Conservation (phyloP, 2,329 filamentous ascomycete genomes). For the Alternaria arbusti region DNA sequence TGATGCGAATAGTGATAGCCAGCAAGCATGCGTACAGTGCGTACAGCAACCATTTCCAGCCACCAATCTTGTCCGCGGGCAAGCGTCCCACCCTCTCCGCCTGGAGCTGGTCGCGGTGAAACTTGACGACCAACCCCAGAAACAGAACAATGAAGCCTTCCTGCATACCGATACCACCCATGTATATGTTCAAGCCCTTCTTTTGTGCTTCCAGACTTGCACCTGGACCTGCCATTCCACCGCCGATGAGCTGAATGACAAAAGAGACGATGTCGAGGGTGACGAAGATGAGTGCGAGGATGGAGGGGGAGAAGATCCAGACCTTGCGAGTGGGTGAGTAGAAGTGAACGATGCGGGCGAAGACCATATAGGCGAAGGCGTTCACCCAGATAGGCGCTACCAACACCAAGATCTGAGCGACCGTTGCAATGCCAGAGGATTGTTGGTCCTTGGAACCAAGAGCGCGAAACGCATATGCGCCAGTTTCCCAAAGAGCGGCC, state of each 20-base stretch:
- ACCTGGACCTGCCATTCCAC: slow-evolving; percentile 40
- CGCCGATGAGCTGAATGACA: slow-evolving; percentile 51
- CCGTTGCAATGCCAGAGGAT: slow-evolving; percentile 36
- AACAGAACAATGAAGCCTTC: slow-evolving; percentile 39
- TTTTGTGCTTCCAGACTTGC: slow-evolving; percentile 34
- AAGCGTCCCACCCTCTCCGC: slow-evolving; percentile 16
- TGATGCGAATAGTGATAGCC: slow-evolving; percentile 53
- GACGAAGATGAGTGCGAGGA: slow-evolving; percentile 46
- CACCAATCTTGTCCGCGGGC: slow-evolving; percentile 10
- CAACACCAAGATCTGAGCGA: slow-evolving; percentile 54
- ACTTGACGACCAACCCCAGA: slow-evolving; percentile 23
- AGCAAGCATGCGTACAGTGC: slow-evolving; percentile 50
- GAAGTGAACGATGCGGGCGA: slow-evolving; percentile 51
- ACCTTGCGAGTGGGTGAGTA: slow-evolving; percentile 31
- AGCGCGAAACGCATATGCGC: slow-evolving; percentile 50
- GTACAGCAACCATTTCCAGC: slow-evolving; percentile 39
- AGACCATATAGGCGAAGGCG: slow-evolving; percentile 51
- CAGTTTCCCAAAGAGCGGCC: slow-evolving; percentile 52
- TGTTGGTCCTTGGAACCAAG: slow-evolving; percentile 51
- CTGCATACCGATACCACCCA: slow-evolving; percentile 38
- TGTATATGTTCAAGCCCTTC: slow-evolving; percentile 51
- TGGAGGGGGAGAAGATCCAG: slow-evolving; percentile 26
- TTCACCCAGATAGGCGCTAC: slow-evolving; percentile 54
- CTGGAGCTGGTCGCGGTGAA: slow-evolving; percentile 23
- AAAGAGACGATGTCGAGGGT: slow-evolving; percentile 53